phyloP scores from a whole-genome alignment of 225 moss, liverwort and hornwort species.

The Polytrichum commune region DNA sequence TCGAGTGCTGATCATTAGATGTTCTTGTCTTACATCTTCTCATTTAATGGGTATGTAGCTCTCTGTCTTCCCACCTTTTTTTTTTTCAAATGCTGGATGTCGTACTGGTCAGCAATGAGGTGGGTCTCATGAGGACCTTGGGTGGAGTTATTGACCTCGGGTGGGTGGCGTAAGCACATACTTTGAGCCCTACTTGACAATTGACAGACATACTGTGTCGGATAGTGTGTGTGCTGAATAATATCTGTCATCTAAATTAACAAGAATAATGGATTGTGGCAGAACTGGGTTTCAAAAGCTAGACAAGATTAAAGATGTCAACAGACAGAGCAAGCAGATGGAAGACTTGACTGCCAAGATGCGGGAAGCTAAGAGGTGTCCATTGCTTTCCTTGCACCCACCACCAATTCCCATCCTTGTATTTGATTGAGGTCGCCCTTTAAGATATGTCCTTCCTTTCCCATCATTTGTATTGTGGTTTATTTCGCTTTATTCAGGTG shows the following conservation, averaged over 20 bases:
- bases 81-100: background rate
- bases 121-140: background rate
- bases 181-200: background rate
- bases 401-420: no score
- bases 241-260: background rate
- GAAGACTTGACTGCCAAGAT: conserved; percentile 97
- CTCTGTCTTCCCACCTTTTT: no score
- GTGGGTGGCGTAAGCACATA: background rate
- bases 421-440: no score
- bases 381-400: background rate
- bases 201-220: no score
- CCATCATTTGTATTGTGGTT: no score
- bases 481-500: no score
- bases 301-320: conserved; percentile 90
- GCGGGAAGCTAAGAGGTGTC: conserved; percentile 93
- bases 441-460: no score
- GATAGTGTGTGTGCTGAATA: no score
- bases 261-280: conserved; percentile 6
- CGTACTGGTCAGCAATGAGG: background rate
- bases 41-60: no score
- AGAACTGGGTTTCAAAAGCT: conserved; percentile 92
- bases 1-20: no score
- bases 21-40: no score
- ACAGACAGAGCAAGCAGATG: conserved; percentile 79
- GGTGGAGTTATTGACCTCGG: background rate